Evolutionary conservation across 2,329 filamentous ascomycete species (phyloP).

Genomic region (Podosphaera fusca): DNA sequence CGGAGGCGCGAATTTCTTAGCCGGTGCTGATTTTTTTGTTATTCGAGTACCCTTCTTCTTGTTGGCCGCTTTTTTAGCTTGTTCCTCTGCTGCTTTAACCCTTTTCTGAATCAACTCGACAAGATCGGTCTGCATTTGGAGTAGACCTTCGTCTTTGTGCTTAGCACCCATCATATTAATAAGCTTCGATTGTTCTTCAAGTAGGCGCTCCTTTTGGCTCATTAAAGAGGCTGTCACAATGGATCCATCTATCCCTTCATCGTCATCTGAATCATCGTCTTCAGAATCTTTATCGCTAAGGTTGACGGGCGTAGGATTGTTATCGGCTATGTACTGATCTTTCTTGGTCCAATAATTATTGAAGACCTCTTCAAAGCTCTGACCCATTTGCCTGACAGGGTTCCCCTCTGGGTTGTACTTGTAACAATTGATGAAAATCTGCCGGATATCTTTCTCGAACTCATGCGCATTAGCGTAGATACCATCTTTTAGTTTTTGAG

Average conservation of each 20-base stretch:
- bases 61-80: slow-evolving; percentile 17
- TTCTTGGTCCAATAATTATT: slow-evolving; percentile 56
- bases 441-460: slow-evolving; percentile 59
- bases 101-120: slow-evolving; percentile 38
- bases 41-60: slow-evolving; percentile 29
- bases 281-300: slow-evolving; percentile 50
- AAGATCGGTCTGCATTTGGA: slow-evolving; percentile 24
- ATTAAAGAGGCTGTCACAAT: slow-evolving; percentile 18
- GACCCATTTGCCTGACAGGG: slow-evolving; percentile 47
- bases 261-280: slow-evolving; percentile 42
- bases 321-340: slow-evolving; percentile 54
- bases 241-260: slow-evolving; percentile 30
- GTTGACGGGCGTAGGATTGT: slow-evolving; percentile 41
- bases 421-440: slow-evolving; percentile 77
- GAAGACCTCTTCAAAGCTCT: slow-evolving; percentile 53
- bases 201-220: slow-evolving; percentile 27
- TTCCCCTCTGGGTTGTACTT: slow-evolving; percentile 74
- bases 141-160: slow-evolving; percentile 26
- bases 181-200: slow-evolving; percentile 33
- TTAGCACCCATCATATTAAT: slow-evolving; percentile 27
- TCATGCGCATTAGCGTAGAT: slow-evolving; percentile 67
- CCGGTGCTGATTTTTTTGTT: slow-evolving; percentile 17
- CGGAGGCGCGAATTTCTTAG: slow-evolving; percentile 16
- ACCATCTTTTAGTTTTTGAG: slow-evolving; percentile 50
- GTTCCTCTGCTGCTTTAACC: slow-evolving; percentile 27